Evolutionary conservation across 192 early-diverging fungal species (phyloP).

Genomic region (Physocladia obscura): DNA sequence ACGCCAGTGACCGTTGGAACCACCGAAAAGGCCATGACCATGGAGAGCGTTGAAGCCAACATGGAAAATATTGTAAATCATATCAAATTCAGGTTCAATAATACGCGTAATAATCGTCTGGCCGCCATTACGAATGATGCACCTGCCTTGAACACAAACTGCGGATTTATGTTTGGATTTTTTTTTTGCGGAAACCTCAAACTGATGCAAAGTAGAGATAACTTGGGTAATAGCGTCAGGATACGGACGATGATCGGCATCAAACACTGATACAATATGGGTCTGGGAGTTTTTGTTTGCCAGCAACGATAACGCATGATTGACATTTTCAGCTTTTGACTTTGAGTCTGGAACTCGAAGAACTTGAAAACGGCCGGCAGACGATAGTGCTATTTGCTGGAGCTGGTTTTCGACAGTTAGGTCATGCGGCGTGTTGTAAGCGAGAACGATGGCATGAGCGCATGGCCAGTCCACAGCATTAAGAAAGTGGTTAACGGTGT

Average conservation of each 20-base stretch:
- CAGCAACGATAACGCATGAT: background rate
- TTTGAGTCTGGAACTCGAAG: background rate
- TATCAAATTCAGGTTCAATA: slow-evolving; percentile 20
- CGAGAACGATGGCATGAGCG: background rate
- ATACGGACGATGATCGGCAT: slow-evolving; percentile 7
- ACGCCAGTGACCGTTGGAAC: slow-evolving; percentile 14
- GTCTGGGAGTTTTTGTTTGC: background rate
- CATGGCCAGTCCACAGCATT: slow-evolving; percentile 6
- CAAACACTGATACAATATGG: slow-evolving; percentile 4
- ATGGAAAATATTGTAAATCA: slow-evolving; percentile 22
- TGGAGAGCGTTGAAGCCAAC: slow-evolving; percentile 14
- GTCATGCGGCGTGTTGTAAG: slow-evolving; percentile 14
- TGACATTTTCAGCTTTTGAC: slow-evolving; percentile 11
- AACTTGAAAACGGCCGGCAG: background rate
- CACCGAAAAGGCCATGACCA: slow-evolving; percentile 17
- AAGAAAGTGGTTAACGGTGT: slow-evolving; percentile 1
- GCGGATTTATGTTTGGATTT: no score
- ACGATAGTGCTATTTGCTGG: background rate
- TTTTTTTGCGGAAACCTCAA: background rate
- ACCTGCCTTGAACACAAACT: slow-evolving; percentile 14
- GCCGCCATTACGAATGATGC: slow-evolving; percentile 1
- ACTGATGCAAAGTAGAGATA: background rate
- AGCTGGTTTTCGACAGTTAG: slow-evolving; percentile 6
- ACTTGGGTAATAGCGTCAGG: slow-evolving; percentile 1
- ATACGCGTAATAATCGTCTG: slow-evolving; percentile 4